phyloP scores from a whole-genome alignment of 768 basidiomycete genomes.

The Tubosaeta brunneosetosa region DNA sequence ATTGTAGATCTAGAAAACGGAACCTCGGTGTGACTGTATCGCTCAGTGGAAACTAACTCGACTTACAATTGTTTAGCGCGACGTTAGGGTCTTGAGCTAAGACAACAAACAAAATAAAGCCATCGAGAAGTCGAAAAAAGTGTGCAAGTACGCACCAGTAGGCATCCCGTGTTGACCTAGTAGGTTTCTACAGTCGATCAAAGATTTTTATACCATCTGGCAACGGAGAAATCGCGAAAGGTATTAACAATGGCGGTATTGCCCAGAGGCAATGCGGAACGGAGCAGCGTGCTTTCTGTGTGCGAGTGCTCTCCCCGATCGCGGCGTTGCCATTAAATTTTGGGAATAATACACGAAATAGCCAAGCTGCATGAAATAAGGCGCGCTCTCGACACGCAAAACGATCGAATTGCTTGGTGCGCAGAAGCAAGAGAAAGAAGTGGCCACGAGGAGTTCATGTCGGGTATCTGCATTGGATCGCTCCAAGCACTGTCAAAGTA shows the following conservation, averaged over 20 bases:
- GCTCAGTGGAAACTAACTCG: neutral
- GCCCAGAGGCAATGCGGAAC: constrained; percentile 25
- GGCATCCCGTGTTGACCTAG: constrained; percentile 22
- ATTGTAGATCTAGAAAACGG: constrained; percentile 47
- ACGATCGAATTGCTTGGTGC: constrained; percentile 31
- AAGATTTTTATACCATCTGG: constrained; percentile 25
- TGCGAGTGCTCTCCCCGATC: constrained; percentile 26
- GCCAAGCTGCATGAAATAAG: constrained; percentile 28
- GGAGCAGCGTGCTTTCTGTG: constrained; percentile 22
- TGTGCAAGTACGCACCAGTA: constrained; percentile 13
- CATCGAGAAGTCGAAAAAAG: neutral
- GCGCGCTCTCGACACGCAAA: constrained; percentile 31
- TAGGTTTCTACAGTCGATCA: constrained; percentile 11
- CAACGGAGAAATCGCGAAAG: constrained; percentile 15
- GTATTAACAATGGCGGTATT: constrained; percentile 25
- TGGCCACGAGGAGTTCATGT: constrained; percentile 34
- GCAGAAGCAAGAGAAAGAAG: constrained; percentile 30
- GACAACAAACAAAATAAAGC: constrained; percentile 12
- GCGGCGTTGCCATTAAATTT: constrained; percentile 24
- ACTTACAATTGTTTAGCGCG: constrained; percentile 41
- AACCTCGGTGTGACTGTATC: neutral
- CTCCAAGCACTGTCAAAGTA: constrained; percentile 26
- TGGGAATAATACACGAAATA: constrained; percentile 26
- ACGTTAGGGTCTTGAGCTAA: constrained; percentile 28
- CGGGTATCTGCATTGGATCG: constrained; percentile 35